phyloP scores from a whole-genome alignment of 225 moss, liverwort and hornwort genomes.

The Polytrichum commune region DNA sequence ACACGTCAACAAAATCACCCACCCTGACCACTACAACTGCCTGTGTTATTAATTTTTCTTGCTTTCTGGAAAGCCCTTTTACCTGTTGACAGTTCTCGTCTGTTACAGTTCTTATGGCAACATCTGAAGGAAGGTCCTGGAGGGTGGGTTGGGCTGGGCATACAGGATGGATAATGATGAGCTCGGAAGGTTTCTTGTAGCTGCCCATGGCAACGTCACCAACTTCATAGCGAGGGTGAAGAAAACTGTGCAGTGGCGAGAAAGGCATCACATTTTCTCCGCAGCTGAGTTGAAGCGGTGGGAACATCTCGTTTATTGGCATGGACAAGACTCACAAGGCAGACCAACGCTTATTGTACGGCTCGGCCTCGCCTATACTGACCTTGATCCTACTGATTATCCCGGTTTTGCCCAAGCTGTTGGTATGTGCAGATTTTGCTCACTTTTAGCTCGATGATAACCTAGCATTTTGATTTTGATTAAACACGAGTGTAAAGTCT shows the following conservation, averaged over 20 bases:
- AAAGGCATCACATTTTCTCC: conserved; percentile 78
- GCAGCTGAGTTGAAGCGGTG: conserved; percentile 64
- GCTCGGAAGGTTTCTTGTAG: conserved; percentile 77
- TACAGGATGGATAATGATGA: conserved; percentile 85
- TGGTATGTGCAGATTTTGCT: conserved; percentile 46
- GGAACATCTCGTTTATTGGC: conserved; percentile 87
- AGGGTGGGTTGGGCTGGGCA: conserved; percentile 18
- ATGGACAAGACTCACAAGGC: conserved; percentile 51
- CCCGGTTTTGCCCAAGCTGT: conserved; percentile 96
- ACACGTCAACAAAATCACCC: not conserved
- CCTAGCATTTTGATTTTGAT: no score
- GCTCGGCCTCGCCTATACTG: conserved; percentile 72
- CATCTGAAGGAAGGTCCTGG: conserved; percentile 22
- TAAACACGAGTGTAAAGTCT: no score
- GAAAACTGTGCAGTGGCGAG: conserved; percentile 84
- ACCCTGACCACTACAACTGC: not conserved
- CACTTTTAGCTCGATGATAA: no score
- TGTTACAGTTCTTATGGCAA: conserved; percentile 13
- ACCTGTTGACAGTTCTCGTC: conserved; percentile 12
- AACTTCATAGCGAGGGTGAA: conserved; percentile 66
- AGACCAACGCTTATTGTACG: conserved; percentile 73
- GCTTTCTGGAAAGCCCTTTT: not conserved
- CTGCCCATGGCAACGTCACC: conserved; percentile 59
- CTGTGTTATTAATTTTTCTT: not conserved
- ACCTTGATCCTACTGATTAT: conserved; percentile 67